phyloP scores from a whole-genome alignment of 352 stramenopile species.

The Globisporangium megalacanthum region DNA sequence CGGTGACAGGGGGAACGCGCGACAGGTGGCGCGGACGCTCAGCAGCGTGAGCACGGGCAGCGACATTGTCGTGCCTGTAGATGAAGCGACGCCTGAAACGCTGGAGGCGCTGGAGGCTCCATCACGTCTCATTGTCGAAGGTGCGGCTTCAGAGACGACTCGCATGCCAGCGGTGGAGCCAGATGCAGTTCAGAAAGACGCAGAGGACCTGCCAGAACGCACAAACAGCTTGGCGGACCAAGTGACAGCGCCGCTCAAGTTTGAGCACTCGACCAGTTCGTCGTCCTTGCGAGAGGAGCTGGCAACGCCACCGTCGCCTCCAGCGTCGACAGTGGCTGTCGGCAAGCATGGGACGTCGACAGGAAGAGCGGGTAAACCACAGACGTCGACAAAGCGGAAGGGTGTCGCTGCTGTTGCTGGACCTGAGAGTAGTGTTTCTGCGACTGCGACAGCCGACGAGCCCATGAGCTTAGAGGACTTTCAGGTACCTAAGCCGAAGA shows the following conservation, averaged over 20 bases:
- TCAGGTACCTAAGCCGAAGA: constrained; percentile 48
- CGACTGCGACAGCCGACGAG: constrained; percentile 19
- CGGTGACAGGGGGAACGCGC: constrained; percentile 1
- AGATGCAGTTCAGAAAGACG: constrained; percentile 20
- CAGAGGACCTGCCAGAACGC: constrained; percentile 49
- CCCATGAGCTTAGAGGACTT: constrained; percentile 73
- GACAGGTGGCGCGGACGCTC: constrained; percentile 10
- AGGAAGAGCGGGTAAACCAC: neutral
- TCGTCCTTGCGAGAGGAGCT: constrained; percentile 6
- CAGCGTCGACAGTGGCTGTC: neutral
- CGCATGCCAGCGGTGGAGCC: neutral
- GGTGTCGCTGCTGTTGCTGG: too few relatives aligned
- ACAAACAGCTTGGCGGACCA: constrained; percentile 27
- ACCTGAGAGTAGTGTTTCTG: neutral
- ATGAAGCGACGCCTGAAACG: neutral
- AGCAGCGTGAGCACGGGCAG: constrained; percentile 25
- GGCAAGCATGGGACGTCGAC: neutral
- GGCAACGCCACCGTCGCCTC: neutral
- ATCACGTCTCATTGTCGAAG: neutral
- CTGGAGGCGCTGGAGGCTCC: neutral
- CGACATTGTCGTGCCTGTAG: constrained; percentile 21
- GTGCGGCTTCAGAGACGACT: too few relatives aligned
- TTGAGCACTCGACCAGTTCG: constrained; percentile 26
- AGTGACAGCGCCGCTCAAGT: constrained; percentile 28
- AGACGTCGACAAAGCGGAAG: neutral